phyloP scores from a whole-genome alignment of 305 asterid genomes.

The Rubia peregrina region DNA sequence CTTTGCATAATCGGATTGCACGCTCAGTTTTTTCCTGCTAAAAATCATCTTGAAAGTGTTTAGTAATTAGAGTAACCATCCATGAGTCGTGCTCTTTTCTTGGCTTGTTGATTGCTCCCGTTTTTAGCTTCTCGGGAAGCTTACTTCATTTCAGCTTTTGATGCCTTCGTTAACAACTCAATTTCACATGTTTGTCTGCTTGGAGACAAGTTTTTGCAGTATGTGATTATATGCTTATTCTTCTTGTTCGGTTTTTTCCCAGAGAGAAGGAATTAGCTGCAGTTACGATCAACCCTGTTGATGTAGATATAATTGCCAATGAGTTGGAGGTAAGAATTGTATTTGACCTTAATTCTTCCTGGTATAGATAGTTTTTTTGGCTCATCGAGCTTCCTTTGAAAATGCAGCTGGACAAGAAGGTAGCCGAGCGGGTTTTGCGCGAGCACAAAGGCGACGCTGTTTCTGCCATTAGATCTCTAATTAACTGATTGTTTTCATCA shows the following conservation, averaged over 20 bases:
- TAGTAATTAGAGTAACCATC: background rate
- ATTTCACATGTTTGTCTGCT: background rate
- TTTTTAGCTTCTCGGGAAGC: background rate
- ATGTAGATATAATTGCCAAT: slow-evolving; percentile 72
- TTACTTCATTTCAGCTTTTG: background rate
- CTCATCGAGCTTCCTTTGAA: background rate
- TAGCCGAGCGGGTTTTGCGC: slow-evolving; percentile 80
- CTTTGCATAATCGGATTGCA: background rate
- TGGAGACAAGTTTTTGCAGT: background rate
- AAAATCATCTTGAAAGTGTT: background rate
- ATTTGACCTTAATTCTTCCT: background rate
- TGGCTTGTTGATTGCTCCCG: background rate
- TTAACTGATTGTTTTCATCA: background rate
- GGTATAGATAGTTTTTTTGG: background rate
- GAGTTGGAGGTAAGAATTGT: slow-evolving; percentile 64
- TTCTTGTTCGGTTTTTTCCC: slow-evolving; percentile 5
- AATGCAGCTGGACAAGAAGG: slow-evolving; percentile 82
- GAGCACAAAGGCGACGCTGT: slow-evolving; percentile 95
- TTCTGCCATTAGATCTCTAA: slow-evolving; percentile 74
- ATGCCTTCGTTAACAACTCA: background rate
- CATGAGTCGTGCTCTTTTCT: background rate
- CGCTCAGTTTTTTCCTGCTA: background rate
- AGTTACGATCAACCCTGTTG: slow-evolving; percentile 74
- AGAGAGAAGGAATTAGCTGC: slow-evolving; percentile 69
- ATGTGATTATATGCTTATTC: background rate